phyloP scores from a whole-genome alignment of 2,329 filamentous ascomycete genomes.

The Phyllachora maydis region DNA sequence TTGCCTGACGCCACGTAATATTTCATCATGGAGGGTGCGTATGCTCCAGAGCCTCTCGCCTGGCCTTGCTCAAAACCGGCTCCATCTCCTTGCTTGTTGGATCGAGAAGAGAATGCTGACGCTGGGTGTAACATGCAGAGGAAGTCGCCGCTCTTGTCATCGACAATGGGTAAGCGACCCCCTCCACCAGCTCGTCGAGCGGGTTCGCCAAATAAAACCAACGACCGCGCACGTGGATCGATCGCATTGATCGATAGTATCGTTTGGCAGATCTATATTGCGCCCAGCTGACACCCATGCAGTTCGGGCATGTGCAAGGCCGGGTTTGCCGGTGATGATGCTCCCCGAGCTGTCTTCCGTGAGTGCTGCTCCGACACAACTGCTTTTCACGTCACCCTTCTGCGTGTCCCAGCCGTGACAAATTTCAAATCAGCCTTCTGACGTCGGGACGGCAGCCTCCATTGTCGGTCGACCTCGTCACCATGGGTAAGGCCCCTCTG shows the following conservation, averaged over 20 bases:
- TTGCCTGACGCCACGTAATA: constrained; percentile 15
- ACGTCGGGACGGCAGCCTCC: constrained; percentile 52
- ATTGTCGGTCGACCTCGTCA: constrained; percentile 99
- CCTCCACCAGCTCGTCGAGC: no score
- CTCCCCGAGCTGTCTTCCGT: constrained; percentile 99
- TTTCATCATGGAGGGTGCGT: constrained; percentile 35
- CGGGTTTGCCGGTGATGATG: constrained; percentile 99
- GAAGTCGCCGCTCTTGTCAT: constrained; percentile 99
- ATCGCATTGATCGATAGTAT: no score
- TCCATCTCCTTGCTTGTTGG: constrained; percentile 4
- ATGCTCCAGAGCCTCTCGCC: constrained; percentile 6
- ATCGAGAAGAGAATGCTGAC: constrained; percentile 18
- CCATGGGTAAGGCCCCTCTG: constrained; percentile 64
- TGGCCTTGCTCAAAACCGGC: constrained; percentile 3
- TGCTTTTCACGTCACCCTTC: constrained; percentile 5
- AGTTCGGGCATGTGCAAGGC: constrained; percentile 99
- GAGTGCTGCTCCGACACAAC: constrained; percentile 34
- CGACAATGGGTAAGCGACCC: constrained; percentile 96
- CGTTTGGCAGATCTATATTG: constrained; percentile 7
- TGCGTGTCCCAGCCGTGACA: constrained; percentile 1
- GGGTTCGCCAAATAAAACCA: no score
- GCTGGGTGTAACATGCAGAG: constrained; percentile 39
- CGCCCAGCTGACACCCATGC: constrained; percentile 18
- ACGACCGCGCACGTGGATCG: no score
- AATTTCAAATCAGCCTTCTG: no score